Evolutionary conservation across 257 asterid species (phyloP), one percentile per base, ranked within the genome.

Genomic region (Solanum gracilifrons): DNA sequence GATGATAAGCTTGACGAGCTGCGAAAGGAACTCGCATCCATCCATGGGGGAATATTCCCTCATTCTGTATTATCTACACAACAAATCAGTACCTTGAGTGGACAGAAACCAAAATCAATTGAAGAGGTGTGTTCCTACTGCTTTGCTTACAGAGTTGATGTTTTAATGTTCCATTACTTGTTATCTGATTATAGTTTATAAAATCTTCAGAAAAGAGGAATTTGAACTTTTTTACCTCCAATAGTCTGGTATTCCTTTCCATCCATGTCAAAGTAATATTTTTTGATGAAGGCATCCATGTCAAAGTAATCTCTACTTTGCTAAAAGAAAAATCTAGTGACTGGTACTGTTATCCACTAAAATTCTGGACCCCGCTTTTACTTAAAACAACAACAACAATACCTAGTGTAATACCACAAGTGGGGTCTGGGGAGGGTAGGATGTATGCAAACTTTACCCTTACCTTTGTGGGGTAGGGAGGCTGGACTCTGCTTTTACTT

Each of bases 1-100:
- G 95, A 93, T 88, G 88, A 87, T 83, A 95, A 91, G 92, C 97
- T 97, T 32, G 98, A 95, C 48, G 95, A 95, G 94, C 94, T 97
- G 86, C 95, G 98, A 64, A 97, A 93, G 89, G 98, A 95, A 87
- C 93, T 95, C 72, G 96, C 98, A 74, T 92, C 93, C 15, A 88
- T 87, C 60, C 95, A 95, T 72, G 99, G 98, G n/a, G 94, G 95
- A 72, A 92, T 95, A 93, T 95, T 97, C 88, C 98, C 99, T 83
- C 98, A 95, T 88, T 95, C 98, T 9, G 95, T 97, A 31, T 88
- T 97, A 87, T 95, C 99, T 87, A 93, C 98, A 21, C 98, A 95
- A 88, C 99, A 95, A 89, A 93, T 97, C 39, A 90, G 90, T 91
- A 60, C 75, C 86, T 87, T 95, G 87, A 92, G 95, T 85, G 85